A percentile compares a stretch with the other conserved stretches of the same genome.
phyloP scores from a whole-genome alignment of 228 moss, liverwort and hornwort species.

The Sphagnum fallax region DNA sequence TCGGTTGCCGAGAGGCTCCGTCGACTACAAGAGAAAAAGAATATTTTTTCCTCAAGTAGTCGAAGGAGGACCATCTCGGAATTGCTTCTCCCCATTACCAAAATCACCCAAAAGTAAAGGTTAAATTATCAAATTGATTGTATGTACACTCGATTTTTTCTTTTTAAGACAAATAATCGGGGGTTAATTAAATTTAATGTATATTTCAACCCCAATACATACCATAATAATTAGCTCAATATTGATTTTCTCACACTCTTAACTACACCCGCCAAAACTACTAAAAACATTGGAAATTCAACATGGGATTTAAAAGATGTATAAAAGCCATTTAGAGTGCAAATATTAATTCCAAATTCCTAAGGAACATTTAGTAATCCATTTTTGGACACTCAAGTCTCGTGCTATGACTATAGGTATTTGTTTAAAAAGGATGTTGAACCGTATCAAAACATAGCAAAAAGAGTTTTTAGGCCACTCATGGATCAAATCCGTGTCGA shows the following conservation, averaged over 20 bases:
- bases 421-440: constrained; percentile 14
- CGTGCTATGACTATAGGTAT: constrained; percentile 11
- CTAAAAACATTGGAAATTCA: too few relatives aligned
- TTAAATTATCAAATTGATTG: too few relatives aligned
- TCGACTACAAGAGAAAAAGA: constrained; percentile 23
- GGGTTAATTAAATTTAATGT: too few relatives aligned
- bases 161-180: too few relatives aligned
- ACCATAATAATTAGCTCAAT: too few relatives aligned
- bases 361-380: not conserved
- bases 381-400: not conserved
- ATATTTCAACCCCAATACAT: too few relatives aligned
- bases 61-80: constrained; percentile 20
- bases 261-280: too few relatives aligned
- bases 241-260: too few relatives aligned
- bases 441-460: constrained; percentile 36
- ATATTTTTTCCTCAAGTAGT: constrained; percentile 17
- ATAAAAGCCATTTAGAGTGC: not conserved
- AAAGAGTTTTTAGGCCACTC: constrained; percentile 26
- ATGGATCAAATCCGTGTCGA: constrained; percentile 43
- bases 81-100: constrained; percentile 34
- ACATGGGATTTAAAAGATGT: too few relatives aligned
- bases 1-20: constrained; percentile 28
- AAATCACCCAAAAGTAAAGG: constrained; percentile 50
- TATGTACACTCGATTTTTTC: too few relatives aligned
- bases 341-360: not conserved